phyloP scores from a whole-genome alignment of 2,329 filamentous ascomycete species.

The Fusarium gaditjirri region DNA sequence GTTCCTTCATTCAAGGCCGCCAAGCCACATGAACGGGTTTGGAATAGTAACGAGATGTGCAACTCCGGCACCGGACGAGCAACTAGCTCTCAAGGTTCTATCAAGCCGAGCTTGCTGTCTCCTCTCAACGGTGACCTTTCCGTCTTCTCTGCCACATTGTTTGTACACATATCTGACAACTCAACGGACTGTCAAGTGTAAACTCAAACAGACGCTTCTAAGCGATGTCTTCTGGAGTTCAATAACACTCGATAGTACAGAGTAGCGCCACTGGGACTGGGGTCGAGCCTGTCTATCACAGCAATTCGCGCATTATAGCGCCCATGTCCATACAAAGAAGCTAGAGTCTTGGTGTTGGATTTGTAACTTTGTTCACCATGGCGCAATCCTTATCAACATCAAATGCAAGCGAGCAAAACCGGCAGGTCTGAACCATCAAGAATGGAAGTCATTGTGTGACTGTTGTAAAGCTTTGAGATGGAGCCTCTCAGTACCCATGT shows the following conservation, averaged over 20 bases:
- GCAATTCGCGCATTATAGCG: slow-evolving; percentile 19
- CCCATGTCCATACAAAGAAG: slow-evolving; percentile 17
- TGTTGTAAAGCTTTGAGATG: slow-evolving; percentile 6
- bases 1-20: background rate
- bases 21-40: background rate
- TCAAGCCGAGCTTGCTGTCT: slow-evolving; percentile 3
- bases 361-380: slow-evolving; percentile 5
- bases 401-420: slow-evolving; percentile 29
- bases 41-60: background rate
- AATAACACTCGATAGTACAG: slow-evolving; percentile 8
- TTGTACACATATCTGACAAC: slow-evolving; percentile 20
- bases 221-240: slow-evolving; percentile 2
- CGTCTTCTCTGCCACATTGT: slow-evolving; percentile 19
- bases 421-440: slow-evolving; percentile 28
- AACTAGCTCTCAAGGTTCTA: background rate
- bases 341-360: background rate
- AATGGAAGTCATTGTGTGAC: background rate
- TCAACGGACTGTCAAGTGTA: slow-evolving; percentile 23
- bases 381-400: slow-evolving; percentile 8
- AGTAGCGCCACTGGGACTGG: slow-evolving; percentile 9
- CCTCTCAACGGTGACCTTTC: background rate
- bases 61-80: slow-evolving; percentile 25
- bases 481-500: background rate
- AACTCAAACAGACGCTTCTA: slow-evolving; percentile 24
- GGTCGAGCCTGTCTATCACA: background rate